phyloP scores from a whole-genome alignment of 352 stramenopile genomes.

The Pythium aquatile region DNA sequence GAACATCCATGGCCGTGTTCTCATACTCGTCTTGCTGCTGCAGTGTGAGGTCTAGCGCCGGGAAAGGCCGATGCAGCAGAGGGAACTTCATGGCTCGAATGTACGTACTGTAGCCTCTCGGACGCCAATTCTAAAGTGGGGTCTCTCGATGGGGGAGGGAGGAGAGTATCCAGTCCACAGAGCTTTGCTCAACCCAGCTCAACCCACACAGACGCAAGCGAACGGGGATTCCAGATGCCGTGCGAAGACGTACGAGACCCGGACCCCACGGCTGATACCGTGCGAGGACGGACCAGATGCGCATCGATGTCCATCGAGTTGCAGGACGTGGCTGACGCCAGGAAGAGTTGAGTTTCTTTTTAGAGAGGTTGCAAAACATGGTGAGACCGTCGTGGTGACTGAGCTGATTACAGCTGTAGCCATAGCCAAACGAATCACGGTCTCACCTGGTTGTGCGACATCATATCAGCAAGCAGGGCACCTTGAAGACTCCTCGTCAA shows the following conservation, averaged over 20 bases:
- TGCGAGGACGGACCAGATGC: background rate
- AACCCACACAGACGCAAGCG: background rate
- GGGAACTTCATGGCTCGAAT: conserved; percentile 19
- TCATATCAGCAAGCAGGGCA: background rate
- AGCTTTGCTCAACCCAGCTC: background rate
- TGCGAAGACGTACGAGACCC: background rate
- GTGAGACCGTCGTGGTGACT: background rate
- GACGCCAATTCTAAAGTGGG: background rate
- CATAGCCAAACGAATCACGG: background rate
- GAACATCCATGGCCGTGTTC: conserved; percentile 31
- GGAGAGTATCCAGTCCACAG: too few relatives aligned
- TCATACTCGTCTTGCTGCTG: conserved; percentile 35
- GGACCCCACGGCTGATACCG: background rate
- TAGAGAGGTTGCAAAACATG: background rate
- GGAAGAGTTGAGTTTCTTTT: background rate
- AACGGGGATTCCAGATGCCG: background rate
- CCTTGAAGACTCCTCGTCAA: too few relatives aligned
- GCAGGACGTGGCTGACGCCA: background rate
- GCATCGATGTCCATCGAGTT: background rate
- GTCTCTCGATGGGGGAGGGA: background rate
- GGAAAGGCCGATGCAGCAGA: conserved; percentile 18
- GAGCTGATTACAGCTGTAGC: background rate
- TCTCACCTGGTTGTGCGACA: background rate
- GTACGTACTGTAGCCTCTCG: too few relatives aligned
- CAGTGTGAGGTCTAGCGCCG: conserved; percentile 32